Percentiles rank a stretch among this genome's conserved stretches.
phyloP scores from a whole-genome alignment of 805 yeast genomes.

The Isabelozyma pseudorhagii region DNA sequence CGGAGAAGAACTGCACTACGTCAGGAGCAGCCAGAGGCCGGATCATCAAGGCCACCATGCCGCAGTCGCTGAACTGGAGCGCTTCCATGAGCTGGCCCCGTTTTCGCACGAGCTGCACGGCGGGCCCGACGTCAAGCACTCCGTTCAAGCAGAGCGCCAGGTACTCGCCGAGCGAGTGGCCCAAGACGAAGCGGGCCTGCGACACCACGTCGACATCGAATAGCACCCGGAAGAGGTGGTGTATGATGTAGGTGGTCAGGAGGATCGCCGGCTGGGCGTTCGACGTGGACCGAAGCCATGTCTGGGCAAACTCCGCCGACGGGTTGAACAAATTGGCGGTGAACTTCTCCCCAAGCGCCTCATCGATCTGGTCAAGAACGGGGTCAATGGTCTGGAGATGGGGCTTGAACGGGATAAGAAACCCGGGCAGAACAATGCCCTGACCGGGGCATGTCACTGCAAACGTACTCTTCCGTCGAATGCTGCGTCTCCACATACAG shows the following conservation, averaged over 20 bases:
- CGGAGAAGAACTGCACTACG: slow-evolving; percentile 14
- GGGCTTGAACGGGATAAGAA: slow-evolving; percentile 16
- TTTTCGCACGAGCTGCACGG: slow-evolving; percentile 40
- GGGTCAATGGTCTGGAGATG: slow-evolving; percentile 7
- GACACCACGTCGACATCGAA: slow-evolving; percentile 15
- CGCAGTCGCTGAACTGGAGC: slow-evolving; percentile 17
- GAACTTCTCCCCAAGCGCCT: slow-evolving; percentile 18
- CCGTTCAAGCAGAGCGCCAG: slow-evolving; percentile 41
- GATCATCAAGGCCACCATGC: slow-evolving; percentile 36
- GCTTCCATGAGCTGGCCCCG: slow-evolving; percentile 45
- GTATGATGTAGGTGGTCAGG: slow-evolving; percentile 34
- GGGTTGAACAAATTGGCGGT: slow-evolving; percentile 12
- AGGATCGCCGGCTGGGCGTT: slow-evolving; percentile 56
- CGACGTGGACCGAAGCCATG: slow-evolving; percentile 31
- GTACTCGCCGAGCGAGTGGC: slow-evolving; percentile 54
- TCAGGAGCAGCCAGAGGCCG: slow-evolving; percentile 16
- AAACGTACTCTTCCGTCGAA: not conserved
- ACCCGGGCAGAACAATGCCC: slow-evolving; percentile 20
- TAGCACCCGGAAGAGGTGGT: slow-evolving; percentile 14
- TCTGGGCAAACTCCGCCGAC: slow-evolving; percentile 6
- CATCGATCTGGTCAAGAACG: slow-evolving; percentile 16
- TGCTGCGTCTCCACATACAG: not conserved
- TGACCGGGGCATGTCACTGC: slow-evolving; percentile 38
- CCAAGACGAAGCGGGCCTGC: slow-evolving; percentile 25
- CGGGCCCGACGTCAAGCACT: slow-evolving; percentile 26